phyloP scores from a whole-genome alignment of 371 early-diverging fungal species.

The Mucor racemosus region DNA sequence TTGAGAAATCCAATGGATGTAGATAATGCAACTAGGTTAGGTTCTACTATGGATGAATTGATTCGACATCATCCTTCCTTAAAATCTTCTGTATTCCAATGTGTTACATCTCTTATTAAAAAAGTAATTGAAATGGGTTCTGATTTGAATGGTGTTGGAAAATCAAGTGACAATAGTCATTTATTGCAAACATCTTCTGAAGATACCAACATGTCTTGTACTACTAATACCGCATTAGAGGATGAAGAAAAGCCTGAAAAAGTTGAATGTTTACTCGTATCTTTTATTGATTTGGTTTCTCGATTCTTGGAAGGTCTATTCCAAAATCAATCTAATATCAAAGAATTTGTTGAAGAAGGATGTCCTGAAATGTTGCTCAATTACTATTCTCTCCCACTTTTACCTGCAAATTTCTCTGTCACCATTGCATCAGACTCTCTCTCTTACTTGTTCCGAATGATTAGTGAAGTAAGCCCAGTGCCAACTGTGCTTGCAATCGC shows the following conservation, averaged over 20 bases:
- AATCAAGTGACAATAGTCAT: constrained; percentile 52
- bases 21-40: constrained; percentile 79
- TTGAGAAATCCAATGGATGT: constrained; percentile 78
- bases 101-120: constrained; percentile 68
- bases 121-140: constrained; percentile 54
- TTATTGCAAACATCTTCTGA: constrained; percentile 30
- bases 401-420: constrained; percentile 80
- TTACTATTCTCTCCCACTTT: constrained; percentile 66
- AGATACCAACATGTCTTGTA: neutral
- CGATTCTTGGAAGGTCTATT: constrained; percentile 88
- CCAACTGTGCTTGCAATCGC: constrained; percentile 56
- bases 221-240: neutral
- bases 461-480: constrained; percentile 69
- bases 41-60: constrained; percentile 90
- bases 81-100: constrained; percentile 68
- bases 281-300: constrained; percentile 50
- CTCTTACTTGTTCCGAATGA: constrained; percentile 72
- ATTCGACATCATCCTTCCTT: constrained; percentile 92
- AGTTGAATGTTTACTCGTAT: constrained; percentile 48
- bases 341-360: constrained; percentile 75
- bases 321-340: constrained; percentile 74
- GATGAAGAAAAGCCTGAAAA: constrained; percentile 52
- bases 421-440: constrained; percentile 72
- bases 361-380: constrained; percentile 70
- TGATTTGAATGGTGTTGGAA: constrained; percentile 38